Evolutionary conservation across 257 asterid genomes (phyloP).

Genomic region (Solanum gracilifrons): DNA sequence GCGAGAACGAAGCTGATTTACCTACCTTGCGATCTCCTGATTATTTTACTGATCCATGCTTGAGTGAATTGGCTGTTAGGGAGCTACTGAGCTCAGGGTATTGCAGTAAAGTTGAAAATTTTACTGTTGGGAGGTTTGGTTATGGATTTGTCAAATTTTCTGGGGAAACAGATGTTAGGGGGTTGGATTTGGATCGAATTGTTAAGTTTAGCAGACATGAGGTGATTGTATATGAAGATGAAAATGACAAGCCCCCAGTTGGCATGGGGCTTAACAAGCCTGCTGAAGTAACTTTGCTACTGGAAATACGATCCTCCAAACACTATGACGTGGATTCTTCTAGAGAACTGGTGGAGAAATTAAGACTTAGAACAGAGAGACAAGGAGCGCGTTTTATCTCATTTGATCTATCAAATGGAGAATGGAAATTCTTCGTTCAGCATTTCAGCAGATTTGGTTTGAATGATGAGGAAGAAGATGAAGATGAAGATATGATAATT

Average conservation of each 20-base stretch:
- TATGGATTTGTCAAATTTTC: conserved; percentile 56
- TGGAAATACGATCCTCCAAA: conserved; percentile 14
- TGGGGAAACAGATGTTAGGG: conserved; percentile 80
- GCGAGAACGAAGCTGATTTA: conserved; percentile 21
- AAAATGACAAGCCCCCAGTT: conserved; percentile 49
- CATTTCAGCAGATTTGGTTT: conserved; percentile 97
- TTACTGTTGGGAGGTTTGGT: conserved; percentile 72
- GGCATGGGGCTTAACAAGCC: conserved; percentile 86
- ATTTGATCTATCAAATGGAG: conserved; percentile 42
- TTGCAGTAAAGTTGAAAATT: conserved; percentile 61
- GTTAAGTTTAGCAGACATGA: conserved; percentile 54
- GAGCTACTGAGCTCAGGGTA: conserved; percentile 60
- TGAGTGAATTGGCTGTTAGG: conserved; percentile 59
- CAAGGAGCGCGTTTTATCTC: conserved; percentile 86
- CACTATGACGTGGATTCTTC: conserved; percentile 9
- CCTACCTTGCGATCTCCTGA: conserved; percentile 53
- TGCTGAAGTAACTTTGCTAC: conserved; percentile 70
- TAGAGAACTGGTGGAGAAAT: conserved; percentile 27
- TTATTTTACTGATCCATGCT: conserved; percentile 66
- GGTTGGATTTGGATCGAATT: conserved; percentile 62
- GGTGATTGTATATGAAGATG: conserved; percentile 73
- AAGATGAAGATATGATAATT: conserved; percentile 76
- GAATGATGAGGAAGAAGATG: conserved; percentile 81
- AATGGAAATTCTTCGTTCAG: conserved; percentile 80
- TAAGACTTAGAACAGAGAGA: conserved; percentile 50